Base-by-base conservation (phyloP, 23 red algal species). In the Agarophyton chilense region DNA sequence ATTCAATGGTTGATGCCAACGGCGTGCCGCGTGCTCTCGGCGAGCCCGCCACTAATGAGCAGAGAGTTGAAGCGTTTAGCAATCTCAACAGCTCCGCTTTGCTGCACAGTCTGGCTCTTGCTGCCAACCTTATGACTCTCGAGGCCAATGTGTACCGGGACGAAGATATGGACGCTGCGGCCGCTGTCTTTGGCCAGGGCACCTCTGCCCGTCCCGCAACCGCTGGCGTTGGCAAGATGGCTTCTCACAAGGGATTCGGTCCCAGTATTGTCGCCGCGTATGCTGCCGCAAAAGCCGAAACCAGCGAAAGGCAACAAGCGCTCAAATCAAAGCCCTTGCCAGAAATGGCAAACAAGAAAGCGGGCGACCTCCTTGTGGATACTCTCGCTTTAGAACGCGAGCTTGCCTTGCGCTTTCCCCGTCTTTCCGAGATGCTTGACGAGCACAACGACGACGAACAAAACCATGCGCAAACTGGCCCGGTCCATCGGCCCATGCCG, bases 341-440 rank as follows among this genome's bases (percentile, higher is more conserved):
- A 17, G 82, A 86, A 22, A 33, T 70, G 24, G 42, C 76, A 13
- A 54, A 85, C 57, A 72, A 75, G 68, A 79, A 80, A 42, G 71
- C 41, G 42, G 79, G 90, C 41, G 71, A 82, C 56, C 41, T 52
- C 4, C 73, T 93, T 58, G 74, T 93, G 10, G 43, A 72, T 4
- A 93, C 90, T 18, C 13, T 9, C n/a, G 49, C 35, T 25, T n/a
- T 93, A 31, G 57, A 93, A 41, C 64, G 39, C 47, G 79, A 93
- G 33, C 70, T 84, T 17, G 90, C 79, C 28, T 36, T 70, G 21
- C 62, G 76, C 13, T 93, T 93, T 78, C 51, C 63, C 22, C 43
- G 90, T 26, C 66, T 93, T 54, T 78, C 68, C 33, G 63, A 84
- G 68, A 93, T 93, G 79, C 77, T 93, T 67, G 78, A 45, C 25